A percentile compares a stretch with the other conserved stretches of the same genome.
Conservation (phyloP, 2,329 filamentous ascomycete species). For the Alternaria solani region DNA sequence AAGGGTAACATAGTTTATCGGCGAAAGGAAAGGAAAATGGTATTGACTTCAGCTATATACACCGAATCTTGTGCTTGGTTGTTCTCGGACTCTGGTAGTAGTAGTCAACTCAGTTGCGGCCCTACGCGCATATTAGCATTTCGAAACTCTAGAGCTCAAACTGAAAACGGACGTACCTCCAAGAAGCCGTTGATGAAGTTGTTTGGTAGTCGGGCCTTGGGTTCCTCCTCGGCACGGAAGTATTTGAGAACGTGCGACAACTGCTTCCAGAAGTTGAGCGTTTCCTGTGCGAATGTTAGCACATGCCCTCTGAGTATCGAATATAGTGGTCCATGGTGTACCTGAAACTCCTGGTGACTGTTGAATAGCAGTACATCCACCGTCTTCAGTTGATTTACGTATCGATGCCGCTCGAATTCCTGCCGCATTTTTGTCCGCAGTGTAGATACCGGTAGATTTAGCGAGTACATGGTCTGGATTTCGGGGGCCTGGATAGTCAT, state of each 20-base stretch:
- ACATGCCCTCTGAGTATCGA: neutral
- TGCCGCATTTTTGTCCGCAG: constrained; percentile 94
- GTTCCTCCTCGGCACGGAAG: constrained; percentile 88
- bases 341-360: constrained; percentile 94
- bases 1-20: constrained; percentile 25
- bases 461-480: constrained; percentile 95
- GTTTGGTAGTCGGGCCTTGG: constrained; percentile 76
- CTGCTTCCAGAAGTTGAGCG: constrained; percentile 99
- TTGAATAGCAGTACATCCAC: constrained; percentile 91
- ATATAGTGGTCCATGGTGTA: constrained; percentile 50
- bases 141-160: too few relatives aligned
- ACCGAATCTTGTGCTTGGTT: constrained; percentile 31
- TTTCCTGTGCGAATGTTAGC: constrained; percentile 71
- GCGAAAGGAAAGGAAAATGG: constrained; percentile 47
- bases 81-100: constrained; percentile 10
- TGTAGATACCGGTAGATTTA: constrained; percentile 84
- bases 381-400: constrained; percentile 85
- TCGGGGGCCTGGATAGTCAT: constrained; percentile 76
- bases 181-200: constrained; percentile 96
- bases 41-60: constrained; percentile 49
- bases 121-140: constrained; percentile 34
- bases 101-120: constrained; percentile 46
- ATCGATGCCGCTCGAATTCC: constrained; percentile 96
- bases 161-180: constrained; percentile 71
- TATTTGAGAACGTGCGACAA: constrained; percentile 95